Evolutionary conservation across 306 rosid species (phyloP), one percentile per base, ranked within the genome.

Genomic region (Abrus pulchellus): DNA sequence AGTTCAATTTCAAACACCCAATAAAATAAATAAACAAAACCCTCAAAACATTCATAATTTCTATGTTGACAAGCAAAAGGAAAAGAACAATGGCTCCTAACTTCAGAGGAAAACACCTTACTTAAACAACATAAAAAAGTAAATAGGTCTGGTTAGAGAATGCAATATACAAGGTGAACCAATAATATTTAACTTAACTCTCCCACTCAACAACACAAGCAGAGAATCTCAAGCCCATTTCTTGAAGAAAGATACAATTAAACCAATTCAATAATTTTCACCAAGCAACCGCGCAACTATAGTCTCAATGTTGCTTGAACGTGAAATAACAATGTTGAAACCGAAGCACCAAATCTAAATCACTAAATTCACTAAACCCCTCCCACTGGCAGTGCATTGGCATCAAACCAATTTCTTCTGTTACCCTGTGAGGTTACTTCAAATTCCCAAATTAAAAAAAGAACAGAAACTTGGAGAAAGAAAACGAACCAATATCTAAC

Each of bases 401-500:
- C 40, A 36, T 3, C 29, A 5, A 7, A 52, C 27, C 13, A 53
- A 20, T 38, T 41, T 41, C 11, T 34, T 54, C 34, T 12, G 44
- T 30, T 9, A 27, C 1, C 72, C 63, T 77, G 9, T 4, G 1
- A 38, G 9, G 3, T 13, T 12, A 77, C 7, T 45, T 13, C 20
- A 32, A 60, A 76, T 3, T 68, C 5, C 34, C 34, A 1, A 50
- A 29, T 43, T 43, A 2, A 47, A 30, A 0, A 71, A 53, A 7
- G 1, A 20, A 13, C 1, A 52, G 11, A 80, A 67, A 36, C 14
- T 57, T 9, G 2, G 5, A 54, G 10, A 45, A 32, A 57, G 6
- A 43, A 78, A 10, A 74, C 85, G n/a, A 55, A 90, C 97, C 94
- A 91, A 74, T 91, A 89, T 86, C 90, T 77, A 20, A 88, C 85